Base-by-base conservation (phyloP, 306 rosid genomes). In the Lotus japonicus region DNA sequence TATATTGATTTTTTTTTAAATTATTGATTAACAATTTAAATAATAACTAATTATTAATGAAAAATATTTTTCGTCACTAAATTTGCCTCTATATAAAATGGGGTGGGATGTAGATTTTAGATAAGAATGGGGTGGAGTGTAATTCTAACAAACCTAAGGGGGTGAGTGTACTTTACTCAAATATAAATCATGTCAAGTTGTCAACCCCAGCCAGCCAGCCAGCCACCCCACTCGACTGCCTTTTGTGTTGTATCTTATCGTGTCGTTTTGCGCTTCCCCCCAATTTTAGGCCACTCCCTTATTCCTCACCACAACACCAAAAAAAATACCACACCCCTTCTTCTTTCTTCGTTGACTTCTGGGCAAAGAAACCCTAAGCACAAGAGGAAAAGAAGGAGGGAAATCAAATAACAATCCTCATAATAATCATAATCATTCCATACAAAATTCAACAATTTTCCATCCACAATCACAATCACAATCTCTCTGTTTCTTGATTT, bases 271-370 rank as follows among this genome's bases (percentile, higher is more conserved):
- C 11, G 15, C 43, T 21, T 19, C 10, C n/a, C 68, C 14, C 12
- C 10, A 48, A 46, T 48, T 65, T 50, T 33, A 65, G 12, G 10
- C 46, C 71, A 9, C 52, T 31, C 46, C 14, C 9, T 15, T 41
- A 5, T 11, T 61, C 21, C 28, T 38, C 51, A 21, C 66, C 51
- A 8, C 41, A 26, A 14, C 11, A 11, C 15, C 33, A 7, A 26
- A 26, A 21, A 21, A 21, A 21, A 15, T 2, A 5, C 48, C n/a
- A 21, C 26, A 21, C 0, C 3, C 54, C 55, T 19, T n/a, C 64
- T 9, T 12, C 54, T 11, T 3, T 66, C 43, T 31, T 42, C 50
- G 80, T 68, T 81, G 84, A 78, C 82, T 68, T 7, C 1, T 3
- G 17, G 17, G 11, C 39, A 41, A 3, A 41, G 75, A 52, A 80